Conservation (phyloP, 495 filamentous ascomycete species). For the Apiosordaria backusii region DNA sequence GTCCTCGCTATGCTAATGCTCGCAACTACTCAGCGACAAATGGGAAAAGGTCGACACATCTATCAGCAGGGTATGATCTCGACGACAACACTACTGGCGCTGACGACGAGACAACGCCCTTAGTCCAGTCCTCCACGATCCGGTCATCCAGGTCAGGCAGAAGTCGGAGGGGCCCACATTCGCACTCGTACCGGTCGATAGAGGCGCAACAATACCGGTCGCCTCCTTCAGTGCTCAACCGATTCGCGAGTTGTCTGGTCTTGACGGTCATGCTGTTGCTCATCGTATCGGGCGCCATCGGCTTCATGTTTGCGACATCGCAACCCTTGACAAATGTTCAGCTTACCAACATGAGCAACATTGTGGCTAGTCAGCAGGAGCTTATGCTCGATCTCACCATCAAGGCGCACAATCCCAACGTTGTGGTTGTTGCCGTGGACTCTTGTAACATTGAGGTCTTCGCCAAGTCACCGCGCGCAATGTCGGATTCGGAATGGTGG, state of each 20-base stretch:
- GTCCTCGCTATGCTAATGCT: constrained; percentile 36
- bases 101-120: constrained; percentile 86
- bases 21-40: constrained; percentile 25
- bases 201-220: constrained; percentile 69
- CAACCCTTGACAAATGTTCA: constrained; percentile 76
- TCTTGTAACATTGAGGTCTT: constrained; percentile 88
- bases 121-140: constrained; percentile 51
- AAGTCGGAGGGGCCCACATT: constrained; percentile 53
- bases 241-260: constrained; percentile 76
- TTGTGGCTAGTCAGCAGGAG: constrained; percentile 90
- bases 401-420: constrained; percentile 83
- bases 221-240: constrained; percentile 58
- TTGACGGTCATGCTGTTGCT: constrained; percentile 70
- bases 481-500: constrained; percentile 70
- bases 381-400: constrained; percentile 94
- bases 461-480: constrained; percentile 83
- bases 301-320: constrained; percentile 87
- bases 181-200: constrained; percentile 61
- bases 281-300: constrained; percentile 73
- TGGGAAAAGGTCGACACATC: constrained; percentile 25
- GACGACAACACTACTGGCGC: constrained; percentile 58
- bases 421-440: constrained; percentile 77
- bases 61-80: constrained; percentile 49
- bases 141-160: constrained; percentile 60
- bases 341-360: constrained; percentile 75